These are phyloP conservation scores for Laetiporus sulphureus DNA, from an alignment of 1,284 basidiomycete species.

Conservation along the genomic window DNA sequence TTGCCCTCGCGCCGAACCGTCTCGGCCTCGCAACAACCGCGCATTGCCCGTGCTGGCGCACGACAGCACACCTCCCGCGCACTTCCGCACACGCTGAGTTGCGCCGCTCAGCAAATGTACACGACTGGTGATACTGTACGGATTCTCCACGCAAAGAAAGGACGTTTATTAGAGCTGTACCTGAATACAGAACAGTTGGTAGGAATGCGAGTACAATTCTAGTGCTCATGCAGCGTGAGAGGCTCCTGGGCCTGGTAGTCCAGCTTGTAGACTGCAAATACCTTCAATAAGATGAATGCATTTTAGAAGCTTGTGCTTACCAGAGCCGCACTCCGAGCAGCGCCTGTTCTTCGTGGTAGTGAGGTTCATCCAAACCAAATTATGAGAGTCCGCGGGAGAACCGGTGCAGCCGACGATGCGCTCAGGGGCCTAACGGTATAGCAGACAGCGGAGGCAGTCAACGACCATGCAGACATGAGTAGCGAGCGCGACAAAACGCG, in stretches of 20 bases:
- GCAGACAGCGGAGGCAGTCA: background rate
- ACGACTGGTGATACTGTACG: too few species aligned
- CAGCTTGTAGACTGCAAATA: conserved; percentile 44
- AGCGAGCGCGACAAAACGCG: conserved; percentile 2
- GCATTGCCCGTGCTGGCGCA: too few species aligned
- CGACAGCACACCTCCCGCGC: too few species aligned
- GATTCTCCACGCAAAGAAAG: too few species aligned
- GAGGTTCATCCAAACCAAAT: conserved; percentile 78
- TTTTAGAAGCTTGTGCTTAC: conserved; percentile 35
- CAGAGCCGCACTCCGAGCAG: conserved; percentile 89
- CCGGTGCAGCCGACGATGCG: conserved; percentile 91
- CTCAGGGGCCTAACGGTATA: conserved; percentile 54
- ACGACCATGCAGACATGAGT: background rate
- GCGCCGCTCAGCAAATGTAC: too few species aligned
- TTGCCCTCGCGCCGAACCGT: too few species aligned
- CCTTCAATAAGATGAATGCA: conserved; percentile 4
- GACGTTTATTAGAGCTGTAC: too few species aligned
- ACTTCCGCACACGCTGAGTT: too few species aligned
- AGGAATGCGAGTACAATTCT: conserved; percentile 1
- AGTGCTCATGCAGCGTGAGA: conserved; percentile 32
- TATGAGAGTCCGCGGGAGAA: conserved; percentile 87
- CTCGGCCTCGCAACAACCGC: too few species aligned
- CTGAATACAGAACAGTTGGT: conserved; percentile 1
- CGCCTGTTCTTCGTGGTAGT: conserved; percentile 63
- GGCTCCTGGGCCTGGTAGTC: conserved; percentile 50